These are phyloP conservation scores for Colletotrichum eleusines DNA, from an alignment of 2,329 filamentous ascomycete species.

Conservation along the genomic window DNA sequence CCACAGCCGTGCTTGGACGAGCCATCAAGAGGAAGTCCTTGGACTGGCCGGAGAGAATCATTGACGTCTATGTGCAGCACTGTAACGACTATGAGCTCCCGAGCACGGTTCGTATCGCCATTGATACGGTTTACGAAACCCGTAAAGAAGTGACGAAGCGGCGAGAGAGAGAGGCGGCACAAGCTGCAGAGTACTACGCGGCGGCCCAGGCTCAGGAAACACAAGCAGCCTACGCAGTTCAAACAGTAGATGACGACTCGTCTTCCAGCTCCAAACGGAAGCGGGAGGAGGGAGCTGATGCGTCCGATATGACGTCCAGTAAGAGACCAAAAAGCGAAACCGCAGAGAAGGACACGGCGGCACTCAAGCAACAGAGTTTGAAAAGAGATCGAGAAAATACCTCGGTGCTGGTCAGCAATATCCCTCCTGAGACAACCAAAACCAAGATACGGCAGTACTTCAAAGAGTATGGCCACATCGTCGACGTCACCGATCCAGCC, in stretches of 20 bases:
- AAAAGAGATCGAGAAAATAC: constrained; percentile 93
- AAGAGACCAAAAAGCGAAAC: constrained; percentile 75
- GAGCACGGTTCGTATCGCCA: constrained; percentile 77
- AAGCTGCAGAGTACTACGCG: constrained; percentile 67
- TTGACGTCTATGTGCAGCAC: constrained; percentile 81
- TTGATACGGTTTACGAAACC: constrained; percentile 79
- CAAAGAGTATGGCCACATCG: constrained; percentile 87
- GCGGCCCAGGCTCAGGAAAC: constrained; percentile 52
- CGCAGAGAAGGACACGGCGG: constrained; percentile 49
- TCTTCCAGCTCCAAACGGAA: constrained; percentile 76
- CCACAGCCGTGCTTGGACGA: constrained; percentile 81
- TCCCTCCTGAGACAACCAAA: constrained; percentile 78
- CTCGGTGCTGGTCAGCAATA: constrained; percentile 82
- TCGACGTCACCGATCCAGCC: constrained; percentile 76
- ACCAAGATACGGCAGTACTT: constrained; percentile 89
- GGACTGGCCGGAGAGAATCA: constrained; percentile 81
- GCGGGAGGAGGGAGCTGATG: constrained; percentile 69
- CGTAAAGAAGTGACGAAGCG: constrained; percentile 72
- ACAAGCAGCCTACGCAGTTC: constrained; percentile 46
- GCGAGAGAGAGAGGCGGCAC: constrained; percentile 73
- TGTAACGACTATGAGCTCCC: constrained; percentile 92
- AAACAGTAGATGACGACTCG: constrained; percentile 50
- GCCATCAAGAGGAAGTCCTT: constrained; percentile 73
- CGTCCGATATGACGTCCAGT: constrained; percentile 62
- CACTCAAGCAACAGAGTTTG: constrained; percentile 52